These are phyloP conservation scores for Forsythia viridissima DNA, from an alignment of 257 asterid species.

Conservation along the genomic window DNA sequence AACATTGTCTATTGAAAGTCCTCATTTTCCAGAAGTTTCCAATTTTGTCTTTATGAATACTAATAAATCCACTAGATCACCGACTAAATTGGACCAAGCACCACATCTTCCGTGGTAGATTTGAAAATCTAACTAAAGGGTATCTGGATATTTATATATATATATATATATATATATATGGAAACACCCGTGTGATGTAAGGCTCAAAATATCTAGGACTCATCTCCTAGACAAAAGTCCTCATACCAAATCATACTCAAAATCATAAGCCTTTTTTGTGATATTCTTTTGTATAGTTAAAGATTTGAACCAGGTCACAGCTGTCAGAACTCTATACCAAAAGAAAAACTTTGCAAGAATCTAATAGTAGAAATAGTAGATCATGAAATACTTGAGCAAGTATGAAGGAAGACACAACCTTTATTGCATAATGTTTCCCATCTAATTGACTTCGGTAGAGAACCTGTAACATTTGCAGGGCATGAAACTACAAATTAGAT, in stretches of 20 bases:
- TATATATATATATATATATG: no score
- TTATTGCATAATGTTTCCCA: conserved; percentile 85
- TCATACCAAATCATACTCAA: background rate
- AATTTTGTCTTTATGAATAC: conserved; percentile 14
- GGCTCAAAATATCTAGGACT: background rate
- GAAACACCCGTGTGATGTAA: background rate
- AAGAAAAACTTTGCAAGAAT: background rate
- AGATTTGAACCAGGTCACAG: background rate
- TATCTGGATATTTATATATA: background rate
- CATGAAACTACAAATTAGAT: conserved; percentile 19
- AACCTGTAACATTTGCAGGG: conserved; percentile 58
- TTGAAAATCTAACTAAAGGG: background rate
- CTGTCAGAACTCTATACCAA: background rate
- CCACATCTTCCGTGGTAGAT: conserved; percentile 14
- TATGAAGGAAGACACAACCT: conserved; percentile 48
- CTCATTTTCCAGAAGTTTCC: background rate
- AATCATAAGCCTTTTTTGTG: background rate
- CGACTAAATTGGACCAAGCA: background rate
- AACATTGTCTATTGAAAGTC: background rate
- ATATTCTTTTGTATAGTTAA: background rate
- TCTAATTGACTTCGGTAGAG: conserved; percentile 75
- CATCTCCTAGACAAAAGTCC: background rate
- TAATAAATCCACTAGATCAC: background rate
- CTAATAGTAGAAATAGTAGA: background rate
- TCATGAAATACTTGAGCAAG: conserved; percentile 20